Conservation (phyloP, 2,329 filamentous ascomycete species). For the Trichoderma aggressivum region DNA sequence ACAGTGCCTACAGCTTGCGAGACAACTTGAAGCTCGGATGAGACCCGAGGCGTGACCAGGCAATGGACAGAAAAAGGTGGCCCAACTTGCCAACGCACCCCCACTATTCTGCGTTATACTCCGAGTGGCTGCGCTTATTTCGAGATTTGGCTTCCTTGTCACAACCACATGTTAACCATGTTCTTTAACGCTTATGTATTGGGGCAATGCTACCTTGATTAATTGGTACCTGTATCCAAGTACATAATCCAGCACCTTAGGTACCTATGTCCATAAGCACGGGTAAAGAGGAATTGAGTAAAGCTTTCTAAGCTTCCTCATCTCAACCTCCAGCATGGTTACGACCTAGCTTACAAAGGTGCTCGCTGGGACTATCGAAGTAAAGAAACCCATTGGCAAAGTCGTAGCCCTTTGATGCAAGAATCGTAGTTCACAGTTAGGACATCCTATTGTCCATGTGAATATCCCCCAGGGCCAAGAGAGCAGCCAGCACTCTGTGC, state of each 20-base stretch:
- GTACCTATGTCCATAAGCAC: not conserved
- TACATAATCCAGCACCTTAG: no score
- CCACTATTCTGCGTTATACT: not conserved
- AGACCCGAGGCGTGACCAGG: not conserved
- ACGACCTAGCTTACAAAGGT: not conserved
- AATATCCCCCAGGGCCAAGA: not conserved
- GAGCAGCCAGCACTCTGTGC: not conserved
- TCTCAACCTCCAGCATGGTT: not conserved
- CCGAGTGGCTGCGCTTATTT: conserved; percentile 1
- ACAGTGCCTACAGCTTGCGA: not conserved
- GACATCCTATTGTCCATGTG: not conserved
- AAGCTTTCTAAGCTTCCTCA: not conserved
- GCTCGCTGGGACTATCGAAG: not conserved
- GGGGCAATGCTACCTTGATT: not conserved
- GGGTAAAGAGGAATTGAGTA: not conserved
- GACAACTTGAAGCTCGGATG: not conserved
- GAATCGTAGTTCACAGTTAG: not conserved
- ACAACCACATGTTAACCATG: not conserved
- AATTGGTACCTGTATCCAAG: not conserved
- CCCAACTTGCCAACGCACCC: conserved; percentile 6
- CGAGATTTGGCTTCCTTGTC: not conserved
- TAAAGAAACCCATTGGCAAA: not conserved
- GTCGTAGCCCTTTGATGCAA: not conserved
- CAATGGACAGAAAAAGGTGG: not conserved
- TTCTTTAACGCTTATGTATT: not conserved